Conservation (phyloP, 1,284 basidiomycete species). For the Puccinia polysora region DNA sequence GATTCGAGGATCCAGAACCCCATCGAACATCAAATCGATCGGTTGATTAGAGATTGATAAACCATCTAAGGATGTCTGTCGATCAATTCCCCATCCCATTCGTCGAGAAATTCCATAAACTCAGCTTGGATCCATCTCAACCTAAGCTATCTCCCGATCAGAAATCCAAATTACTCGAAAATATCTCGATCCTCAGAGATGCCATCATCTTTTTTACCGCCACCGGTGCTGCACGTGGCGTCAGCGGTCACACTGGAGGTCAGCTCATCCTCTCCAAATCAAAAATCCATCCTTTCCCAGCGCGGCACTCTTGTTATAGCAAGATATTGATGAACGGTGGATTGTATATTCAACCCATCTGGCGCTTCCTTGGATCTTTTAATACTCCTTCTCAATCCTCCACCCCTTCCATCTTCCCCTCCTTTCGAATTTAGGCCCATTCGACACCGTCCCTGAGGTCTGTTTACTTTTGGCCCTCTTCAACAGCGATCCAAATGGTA, state of each 20-base stretch:
- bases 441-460: conserved; percentile 76
- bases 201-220: conserved; percentile 75
- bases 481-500: conserved; percentile 58
- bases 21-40: too few species aligned
- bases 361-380: neutral
- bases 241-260: conserved; percentile 41
- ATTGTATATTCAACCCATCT: neutral
- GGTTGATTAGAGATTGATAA: too few species aligned
- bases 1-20: too few species aligned
- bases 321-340: neutral
- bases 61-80: conserved; percentile 19
- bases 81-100: conserved; percentile 40
- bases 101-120: conserved; percentile 43
- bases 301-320: neutral
- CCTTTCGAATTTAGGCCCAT: conserved; percentile 63
- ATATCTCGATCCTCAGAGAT: conserved; percentile 74
- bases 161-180: conserved; percentile 54
- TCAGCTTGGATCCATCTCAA: conserved; percentile 39
- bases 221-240: conserved; percentile 63
- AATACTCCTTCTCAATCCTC: neutral
- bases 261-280: neutral
- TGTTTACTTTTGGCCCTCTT: conserved; percentile 68
- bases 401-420: neutral
- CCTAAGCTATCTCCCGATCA: conserved; percentile 41
- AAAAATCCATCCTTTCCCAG: neutral